Percentiles rank a stretch among this genome's conserved stretches.
These are phyloP conservation scores for Nakazawaea siamensis DNA, from an alignment of 805 yeast genomes.

Conservation along the genomic window DNA sequence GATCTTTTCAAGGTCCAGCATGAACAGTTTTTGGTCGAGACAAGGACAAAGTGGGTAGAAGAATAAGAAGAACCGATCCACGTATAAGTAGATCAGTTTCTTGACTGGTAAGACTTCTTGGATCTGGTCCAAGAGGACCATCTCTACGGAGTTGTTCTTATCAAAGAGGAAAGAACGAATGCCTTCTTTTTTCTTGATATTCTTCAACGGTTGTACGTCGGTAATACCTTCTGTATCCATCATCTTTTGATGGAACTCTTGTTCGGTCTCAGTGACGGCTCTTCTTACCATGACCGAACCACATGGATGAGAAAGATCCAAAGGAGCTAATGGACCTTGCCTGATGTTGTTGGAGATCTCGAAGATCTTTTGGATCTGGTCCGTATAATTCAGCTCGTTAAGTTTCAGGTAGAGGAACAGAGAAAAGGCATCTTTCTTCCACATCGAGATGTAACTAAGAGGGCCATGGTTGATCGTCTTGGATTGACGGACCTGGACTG, in stretches of 20 bases:
- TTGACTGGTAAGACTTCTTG: slow-evolving; percentile 32
- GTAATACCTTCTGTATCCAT: slow-evolving; percentile 29
- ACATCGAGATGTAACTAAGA: slow-evolving; percentile 37
- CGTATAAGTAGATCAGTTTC: slow-evolving; percentile 35
- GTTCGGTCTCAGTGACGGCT: slow-evolving; percentile 11
- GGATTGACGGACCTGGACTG: slow-evolving; percentile 31
- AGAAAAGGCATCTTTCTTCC: slow-evolving; percentile 37
- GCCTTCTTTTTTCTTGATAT: slow-evolving; percentile 1
- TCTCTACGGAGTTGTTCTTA: slow-evolving; percentile 15
- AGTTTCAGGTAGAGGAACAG: slow-evolving; percentile 25
- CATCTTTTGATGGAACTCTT: slow-evolving; percentile 22
- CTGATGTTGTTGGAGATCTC: slow-evolving; percentile 15
- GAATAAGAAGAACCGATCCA: slow-evolving; percentile 34
- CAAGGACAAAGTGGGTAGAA: slow-evolving; percentile 42
- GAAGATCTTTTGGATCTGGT: too few relatives aligned
- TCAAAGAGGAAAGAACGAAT: background rate
- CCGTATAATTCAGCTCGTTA: slow-evolving; percentile 11
- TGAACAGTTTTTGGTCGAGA: slow-evolving; percentile 29
- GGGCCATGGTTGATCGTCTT: slow-evolving; percentile 44
- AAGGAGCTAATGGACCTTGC: slow-evolving; percentile 12
- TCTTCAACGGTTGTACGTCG: slow-evolving; percentile 26
- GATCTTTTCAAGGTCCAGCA: slow-evolving; percentile 24
- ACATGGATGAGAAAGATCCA: background rate
- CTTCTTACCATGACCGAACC: background rate
- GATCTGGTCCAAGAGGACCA: slow-evolving; percentile 16